A percentile compares a stretch with the other conserved stretches of the same genome.
These are phyloP conservation scores for Pulveroboletus sp. DNA, from an alignment of 768 basidiomycete species.

Conservation along the genomic window DNA sequence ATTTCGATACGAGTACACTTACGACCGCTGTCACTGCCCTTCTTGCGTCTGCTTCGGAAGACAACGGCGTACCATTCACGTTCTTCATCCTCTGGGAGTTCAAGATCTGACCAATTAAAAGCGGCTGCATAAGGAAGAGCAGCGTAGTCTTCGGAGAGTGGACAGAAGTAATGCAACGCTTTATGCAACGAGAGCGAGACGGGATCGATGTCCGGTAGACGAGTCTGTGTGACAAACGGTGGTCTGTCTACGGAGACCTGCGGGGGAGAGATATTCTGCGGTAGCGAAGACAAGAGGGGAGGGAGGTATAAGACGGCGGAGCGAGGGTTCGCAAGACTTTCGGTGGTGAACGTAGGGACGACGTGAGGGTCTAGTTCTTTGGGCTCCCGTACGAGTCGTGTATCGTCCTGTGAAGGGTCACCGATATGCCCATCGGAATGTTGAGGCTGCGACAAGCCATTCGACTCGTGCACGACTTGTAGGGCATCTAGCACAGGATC, in stretches of 20 bases:
- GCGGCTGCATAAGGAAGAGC: constrained; percentile 59
- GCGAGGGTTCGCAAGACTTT: constrained; percentile 32
- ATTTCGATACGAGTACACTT: constrained; percentile 17
- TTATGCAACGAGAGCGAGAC: constrained; percentile 82
- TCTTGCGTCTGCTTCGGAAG: constrained; percentile 75
- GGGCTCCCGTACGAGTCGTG: background rate
- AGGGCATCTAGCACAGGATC: background rate
- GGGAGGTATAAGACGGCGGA: constrained; percentile 74
- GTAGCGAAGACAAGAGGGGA: constrained; percentile 76
- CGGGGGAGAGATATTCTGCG: constrained; percentile 35
- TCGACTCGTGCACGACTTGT: background rate
- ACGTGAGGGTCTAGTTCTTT: constrained; percentile 47
- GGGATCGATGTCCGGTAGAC: constrained; percentile 81
- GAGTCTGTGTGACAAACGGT: constrained; percentile 62
- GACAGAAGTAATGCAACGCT: constrained; percentile 74
- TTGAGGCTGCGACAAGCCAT: background rate
- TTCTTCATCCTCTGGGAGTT: constrained; percentile 63
- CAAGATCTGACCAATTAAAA: constrained; percentile 84
- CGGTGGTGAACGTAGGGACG: constrained; percentile 46
- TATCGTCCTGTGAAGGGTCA: background rate
- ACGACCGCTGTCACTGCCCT: constrained; percentile 67
- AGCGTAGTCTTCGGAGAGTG: constrained; percentile 59
- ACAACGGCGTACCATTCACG: constrained; percentile 92
- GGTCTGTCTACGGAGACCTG: constrained; percentile 29
- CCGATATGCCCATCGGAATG: too few species aligned